A percentile compares a stretch with the other conserved stretches of the same genome.
These are phyloP conservation scores for Microcyclospora tardicrescens DNA, from an alignment of 2,329 filamentous ascomycete species.

Conservation along the genomic window DNA sequence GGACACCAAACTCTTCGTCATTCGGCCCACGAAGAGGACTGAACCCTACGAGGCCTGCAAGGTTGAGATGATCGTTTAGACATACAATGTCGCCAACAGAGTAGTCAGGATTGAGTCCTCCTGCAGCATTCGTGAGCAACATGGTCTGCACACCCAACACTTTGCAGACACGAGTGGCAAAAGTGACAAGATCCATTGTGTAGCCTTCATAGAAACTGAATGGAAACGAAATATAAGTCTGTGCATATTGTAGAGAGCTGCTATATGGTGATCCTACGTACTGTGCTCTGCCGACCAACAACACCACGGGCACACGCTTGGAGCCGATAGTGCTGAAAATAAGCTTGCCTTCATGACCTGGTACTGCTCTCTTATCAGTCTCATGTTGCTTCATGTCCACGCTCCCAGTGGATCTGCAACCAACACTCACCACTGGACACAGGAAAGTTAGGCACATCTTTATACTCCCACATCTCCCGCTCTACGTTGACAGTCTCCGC, in stretches of 20 bases:
- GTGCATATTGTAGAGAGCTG: constrained; percentile 3
- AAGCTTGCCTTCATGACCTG: constrained; percentile 51
- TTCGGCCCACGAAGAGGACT: constrained; percentile 52
- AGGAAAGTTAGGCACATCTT: constrained; percentile 49
- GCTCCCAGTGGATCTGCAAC: neutral
- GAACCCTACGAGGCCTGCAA: constrained; percentile 47
- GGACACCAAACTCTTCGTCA: constrained; percentile 46
- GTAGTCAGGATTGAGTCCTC: constrained; percentile 51
- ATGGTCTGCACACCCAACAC: constrained; percentile 47
- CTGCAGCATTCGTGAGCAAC: constrained; percentile 54
- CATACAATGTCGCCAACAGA: constrained; percentile 52
- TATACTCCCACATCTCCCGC: constrained; percentile 43
- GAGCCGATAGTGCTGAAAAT: constrained; percentile 47
- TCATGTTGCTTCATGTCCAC: neutral
- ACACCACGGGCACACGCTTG: constrained; percentile 41
- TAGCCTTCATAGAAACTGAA: constrained; percentile 55
- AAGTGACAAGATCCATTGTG: constrained; percentile 48
- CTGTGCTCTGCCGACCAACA: constrained; percentile 54
- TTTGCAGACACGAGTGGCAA: constrained; percentile 52
- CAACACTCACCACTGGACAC: constrained; percentile 41
- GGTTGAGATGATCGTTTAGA: constrained; percentile 53
- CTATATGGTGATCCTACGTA: constrained; percentile 28
- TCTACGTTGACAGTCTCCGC: constrained; percentile 41
- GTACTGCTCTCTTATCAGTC: constrained; percentile 27
- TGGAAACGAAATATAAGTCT: constrained; percentile 7